phyloP scores from a whole-genome alignment of 495 filamentous ascomycete species.

The Clavariopsis aquatica region DNA sequence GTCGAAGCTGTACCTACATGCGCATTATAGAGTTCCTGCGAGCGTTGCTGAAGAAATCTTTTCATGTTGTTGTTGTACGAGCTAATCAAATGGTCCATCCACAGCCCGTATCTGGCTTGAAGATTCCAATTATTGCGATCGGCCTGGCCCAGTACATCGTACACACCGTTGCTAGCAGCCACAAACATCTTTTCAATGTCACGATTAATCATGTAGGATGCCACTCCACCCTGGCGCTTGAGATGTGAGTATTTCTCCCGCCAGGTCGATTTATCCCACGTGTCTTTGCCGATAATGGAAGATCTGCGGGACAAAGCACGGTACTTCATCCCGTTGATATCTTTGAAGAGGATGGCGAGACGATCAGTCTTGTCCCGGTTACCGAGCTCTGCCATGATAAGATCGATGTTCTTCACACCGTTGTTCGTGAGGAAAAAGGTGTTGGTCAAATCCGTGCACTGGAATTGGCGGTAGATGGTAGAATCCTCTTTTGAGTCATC shows the following conservation, averaged over 20 bases:
- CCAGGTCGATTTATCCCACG: conserved; percentile 2
- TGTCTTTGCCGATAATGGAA: neutral
- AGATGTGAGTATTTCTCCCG: conserved; percentile 10
- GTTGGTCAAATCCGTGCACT: neutral
- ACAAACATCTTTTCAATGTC: conserved; percentile 9
- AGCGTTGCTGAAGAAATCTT: neutral
- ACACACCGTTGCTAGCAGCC: neutral
- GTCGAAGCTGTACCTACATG: neutral
- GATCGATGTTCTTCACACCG: neutral
- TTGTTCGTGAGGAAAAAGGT: neutral
- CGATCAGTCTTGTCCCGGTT: neutral
- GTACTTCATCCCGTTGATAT: conserved; percentile 12
- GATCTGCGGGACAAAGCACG: conserved; percentile 5
- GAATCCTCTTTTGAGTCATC: neutral
- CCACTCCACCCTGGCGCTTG: neutral
- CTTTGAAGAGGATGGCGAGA: conserved; percentile 15
- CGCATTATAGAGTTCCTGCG: neutral
- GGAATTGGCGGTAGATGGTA: neutral
- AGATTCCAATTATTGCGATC: neutral
- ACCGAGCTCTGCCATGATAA: neutral
- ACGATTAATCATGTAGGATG: neutral
- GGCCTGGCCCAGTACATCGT: neutral
- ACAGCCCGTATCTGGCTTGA: conserved; percentile 1
- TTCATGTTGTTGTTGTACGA: conserved; percentile 2
- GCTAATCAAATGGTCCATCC: conserved; percentile 6